Evolutionary conservation across 2,329 filamentous ascomycete genomes (phyloP).

Genomic region (Eutypa lata): DNA sequence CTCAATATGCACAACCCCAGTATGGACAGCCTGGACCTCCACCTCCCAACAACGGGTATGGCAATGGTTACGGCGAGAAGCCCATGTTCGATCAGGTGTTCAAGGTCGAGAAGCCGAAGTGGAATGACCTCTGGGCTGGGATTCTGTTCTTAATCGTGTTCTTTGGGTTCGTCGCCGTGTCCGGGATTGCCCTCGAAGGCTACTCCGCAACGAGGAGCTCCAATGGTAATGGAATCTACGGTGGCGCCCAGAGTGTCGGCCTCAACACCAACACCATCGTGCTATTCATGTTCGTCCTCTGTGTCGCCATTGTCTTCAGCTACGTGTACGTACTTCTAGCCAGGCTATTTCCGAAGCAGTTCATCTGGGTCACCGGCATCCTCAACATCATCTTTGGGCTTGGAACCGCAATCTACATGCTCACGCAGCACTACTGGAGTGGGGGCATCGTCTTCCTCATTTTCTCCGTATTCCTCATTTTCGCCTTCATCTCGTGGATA

Average conservation of each 20-base stretch:
- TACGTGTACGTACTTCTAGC: constrained; percentile 74
- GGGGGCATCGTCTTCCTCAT: constrained; percentile 85
- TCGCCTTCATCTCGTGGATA: constrained; percentile 88
- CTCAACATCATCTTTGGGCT: constrained; percentile 81
- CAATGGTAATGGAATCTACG: constrained; percentile 73
- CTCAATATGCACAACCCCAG: constrained; percentile 10
- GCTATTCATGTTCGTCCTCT: constrained; percentile 76
- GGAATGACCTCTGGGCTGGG: constrained; percentile 86
- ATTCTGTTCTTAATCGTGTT: constrained; percentile 73
- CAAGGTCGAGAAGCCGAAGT: constrained; percentile 79
- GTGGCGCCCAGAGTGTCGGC: constrained; percentile 59
- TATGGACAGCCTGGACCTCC: constrained; percentile 9
- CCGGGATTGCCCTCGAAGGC: constrained; percentile 70
- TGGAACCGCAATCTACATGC: constrained; percentile 85
- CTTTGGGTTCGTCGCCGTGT: constrained; percentile 72
- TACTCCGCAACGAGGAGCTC: constrained; percentile 61
- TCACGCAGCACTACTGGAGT: constrained; percentile 71
- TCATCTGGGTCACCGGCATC: constrained; percentile 91
- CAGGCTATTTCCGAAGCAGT: constrained; percentile 77
- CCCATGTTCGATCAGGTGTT: constrained; percentile 75
- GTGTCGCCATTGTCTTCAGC: constrained; percentile 70
- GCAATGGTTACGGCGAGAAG: constrained; percentile 41
- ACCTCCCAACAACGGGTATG: constrained; percentile 5
- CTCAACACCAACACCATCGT: constrained; percentile 83
- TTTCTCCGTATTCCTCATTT: constrained; percentile 74